Evolutionary conservation across 306 rosid species (phyloP).

Genomic region (Parietaria judaica): DNA sequence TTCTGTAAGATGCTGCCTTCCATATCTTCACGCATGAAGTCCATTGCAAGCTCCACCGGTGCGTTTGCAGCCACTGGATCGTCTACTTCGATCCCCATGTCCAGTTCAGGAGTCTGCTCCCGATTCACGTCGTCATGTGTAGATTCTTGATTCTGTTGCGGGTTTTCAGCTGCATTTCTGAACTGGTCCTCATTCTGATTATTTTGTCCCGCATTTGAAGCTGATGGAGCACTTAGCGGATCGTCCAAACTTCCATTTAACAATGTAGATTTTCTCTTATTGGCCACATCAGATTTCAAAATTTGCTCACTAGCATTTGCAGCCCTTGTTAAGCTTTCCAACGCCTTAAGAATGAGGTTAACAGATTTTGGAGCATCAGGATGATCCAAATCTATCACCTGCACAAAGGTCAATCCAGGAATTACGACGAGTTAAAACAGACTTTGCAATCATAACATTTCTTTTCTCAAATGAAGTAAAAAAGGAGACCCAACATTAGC

Average conservation of each 20-base stretch:
- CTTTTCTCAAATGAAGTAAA: too few relatives aligned
- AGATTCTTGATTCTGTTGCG: constrained; percentile 43
- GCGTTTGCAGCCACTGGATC: constrained; percentile 53
- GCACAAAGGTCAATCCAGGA: too few relatives aligned
- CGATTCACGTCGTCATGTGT: constrained; percentile 38
- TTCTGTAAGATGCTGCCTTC: constrained; percentile 66
- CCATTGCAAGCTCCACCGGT: constrained; percentile 71
- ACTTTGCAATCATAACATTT: too few relatives aligned
- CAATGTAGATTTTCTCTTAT: constrained; percentile 58
- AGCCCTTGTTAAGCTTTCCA: constrained; percentile 89
- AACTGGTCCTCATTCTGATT: constrained; percentile 52
- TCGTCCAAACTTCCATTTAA: constrained; percentile 57
- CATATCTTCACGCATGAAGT: constrained; percentile 85
- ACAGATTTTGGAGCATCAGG: constrained; percentile 92
- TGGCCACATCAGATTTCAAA: constrained; percentile 63
- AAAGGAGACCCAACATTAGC: too few relatives aligned
- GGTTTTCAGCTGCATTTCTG: constrained; percentile 38
- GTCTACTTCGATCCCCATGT: constrained; percentile 66
- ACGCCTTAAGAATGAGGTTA: constrained; percentile 76
- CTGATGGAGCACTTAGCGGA: constrained; percentile 46
- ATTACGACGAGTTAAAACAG: too few relatives aligned
- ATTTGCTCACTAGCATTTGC: constrained; percentile 89
- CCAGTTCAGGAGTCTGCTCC: constrained; percentile 54
- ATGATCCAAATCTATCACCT: constrained; percentile 91
- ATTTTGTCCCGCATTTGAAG: constrained; percentile 32